Conservation (phyloP, 176 grass and related monocot species). For the Aechmea fasciata region DNA sequence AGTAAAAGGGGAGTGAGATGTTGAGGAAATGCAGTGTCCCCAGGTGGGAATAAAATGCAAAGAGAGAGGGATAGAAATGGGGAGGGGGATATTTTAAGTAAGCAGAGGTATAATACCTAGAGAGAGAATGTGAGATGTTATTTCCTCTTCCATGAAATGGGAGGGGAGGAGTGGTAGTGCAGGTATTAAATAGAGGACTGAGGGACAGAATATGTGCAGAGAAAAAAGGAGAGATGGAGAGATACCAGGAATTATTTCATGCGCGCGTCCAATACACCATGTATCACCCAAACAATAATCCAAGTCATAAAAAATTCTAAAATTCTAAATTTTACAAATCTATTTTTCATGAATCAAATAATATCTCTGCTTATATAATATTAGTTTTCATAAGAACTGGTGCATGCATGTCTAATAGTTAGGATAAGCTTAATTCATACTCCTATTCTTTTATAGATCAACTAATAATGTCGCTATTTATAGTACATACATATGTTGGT, state of each 20-base stretch:
- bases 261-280: no score
- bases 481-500: no score
- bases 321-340: no score
- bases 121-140: slow-evolving; percentile 7
- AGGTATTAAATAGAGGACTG: not conserved
- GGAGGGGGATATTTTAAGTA: slow-evolving; percentile 24
- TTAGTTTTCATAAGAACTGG: no score
- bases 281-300: no score
- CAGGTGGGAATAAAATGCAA: slow-evolving; percentile 27
- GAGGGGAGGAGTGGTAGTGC: not conserved
- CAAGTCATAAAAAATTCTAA: no score
- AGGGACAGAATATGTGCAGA: not conserved
- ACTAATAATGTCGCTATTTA: no score
- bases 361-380: no score
- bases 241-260: not conserved
- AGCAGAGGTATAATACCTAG: slow-evolving; percentile 18
- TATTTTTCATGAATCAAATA: no score
- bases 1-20: not conserved
- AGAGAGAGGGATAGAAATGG: slow-evolving; percentile 19
- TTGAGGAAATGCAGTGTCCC: not conserved
- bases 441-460: no score
- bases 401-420: no score
- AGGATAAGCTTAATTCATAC: no score
- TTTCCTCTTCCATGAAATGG: slow-evolving; percentile 9
- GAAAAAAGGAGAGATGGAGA: slow-evolving; percentile 1